Conservation (phyloP, 2,329 filamentous ascomycete genomes). For the Coniochaeta sp. region DNA sequence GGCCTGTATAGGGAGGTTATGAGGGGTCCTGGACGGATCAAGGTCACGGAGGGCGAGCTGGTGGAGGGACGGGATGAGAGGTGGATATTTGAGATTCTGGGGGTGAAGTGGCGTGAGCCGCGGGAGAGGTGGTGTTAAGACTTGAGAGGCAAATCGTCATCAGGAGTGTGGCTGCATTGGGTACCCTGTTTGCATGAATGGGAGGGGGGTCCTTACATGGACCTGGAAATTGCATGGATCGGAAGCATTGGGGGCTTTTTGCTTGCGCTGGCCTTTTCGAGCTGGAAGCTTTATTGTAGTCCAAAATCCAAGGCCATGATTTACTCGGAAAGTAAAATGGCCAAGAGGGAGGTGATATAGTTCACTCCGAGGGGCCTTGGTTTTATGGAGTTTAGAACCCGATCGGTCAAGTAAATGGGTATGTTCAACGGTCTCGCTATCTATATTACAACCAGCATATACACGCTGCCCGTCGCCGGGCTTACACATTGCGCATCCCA, state of each 20-base stretch:
- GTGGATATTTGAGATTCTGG: conserved; percentile 73
- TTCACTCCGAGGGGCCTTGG: not conserved
- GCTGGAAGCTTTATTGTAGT: too few species aligned
- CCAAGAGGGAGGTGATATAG: not conserved
- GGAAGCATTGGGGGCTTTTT: not conserved
- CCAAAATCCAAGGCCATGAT: too few species aligned
- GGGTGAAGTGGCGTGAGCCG: conserved; percentile 78
- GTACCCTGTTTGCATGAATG: not conserved
- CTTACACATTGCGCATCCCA: not conserved
- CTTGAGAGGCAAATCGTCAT: conserved; percentile 33
- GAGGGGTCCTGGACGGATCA: conserved; percentile 47
- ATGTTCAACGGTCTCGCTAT: not conserved
- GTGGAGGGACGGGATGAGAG: conserved; percentile 70
- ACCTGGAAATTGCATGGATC: not conserved
- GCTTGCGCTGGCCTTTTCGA: not conserved
- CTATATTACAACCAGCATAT: not conserved
- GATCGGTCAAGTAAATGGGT: not conserved
- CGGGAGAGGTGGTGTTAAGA: conserved; percentile 65
- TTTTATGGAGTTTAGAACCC: not conserved
- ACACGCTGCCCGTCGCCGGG: not conserved
- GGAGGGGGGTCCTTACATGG: not conserved
- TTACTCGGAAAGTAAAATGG: too few species aligned
- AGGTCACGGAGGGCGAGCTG: conserved; percentile 59
- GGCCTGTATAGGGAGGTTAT: conserved; percentile 70
- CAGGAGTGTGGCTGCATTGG: not conserved